These are phyloP conservation scores for Penicillium sp. DNA, from an alignment of 2,329 filamentous ascomycete species.

Conservation along the genomic window DNA sequence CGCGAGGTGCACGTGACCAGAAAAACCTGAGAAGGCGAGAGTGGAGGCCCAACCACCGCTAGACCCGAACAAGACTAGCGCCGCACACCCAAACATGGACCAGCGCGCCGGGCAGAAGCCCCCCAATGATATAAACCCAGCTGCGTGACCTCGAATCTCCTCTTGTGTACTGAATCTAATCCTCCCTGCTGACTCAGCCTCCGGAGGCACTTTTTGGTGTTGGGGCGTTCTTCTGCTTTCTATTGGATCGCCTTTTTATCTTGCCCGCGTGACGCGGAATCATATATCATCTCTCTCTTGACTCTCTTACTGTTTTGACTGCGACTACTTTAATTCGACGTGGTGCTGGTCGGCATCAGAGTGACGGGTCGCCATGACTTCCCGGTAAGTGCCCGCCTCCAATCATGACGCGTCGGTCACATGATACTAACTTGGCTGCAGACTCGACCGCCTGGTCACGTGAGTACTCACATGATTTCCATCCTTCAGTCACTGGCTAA, in stretches of 20 bases:
- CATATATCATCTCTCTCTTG: slow-evolving; percentile 15
- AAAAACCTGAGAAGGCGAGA: slow-evolving; percentile 30
- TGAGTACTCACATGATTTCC: slow-evolving; percentile 53
- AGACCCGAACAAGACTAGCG: slow-evolving; percentile 33
- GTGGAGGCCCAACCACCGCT: slow-evolving; percentile 30
- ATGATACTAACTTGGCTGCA: slow-evolving; percentile 45
- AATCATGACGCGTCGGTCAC: slow-evolving; percentile 28
- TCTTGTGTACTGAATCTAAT: slow-evolving; percentile 31
- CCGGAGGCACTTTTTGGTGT: slow-evolving; percentile 15
- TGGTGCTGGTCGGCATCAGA: slow-evolving; percentile 26
- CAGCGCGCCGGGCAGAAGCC: slow-evolving; percentile 41
- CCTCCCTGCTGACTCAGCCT: slow-evolving; percentile 27
- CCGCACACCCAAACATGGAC: slow-evolving; percentile 41
- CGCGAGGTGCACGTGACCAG: slow-evolving; percentile 22
- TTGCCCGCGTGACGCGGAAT: slow-evolving; percentile 13
- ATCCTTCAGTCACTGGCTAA: slow-evolving; percentile 27
- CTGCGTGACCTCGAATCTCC: slow-evolving; percentile 46
- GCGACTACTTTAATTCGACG: slow-evolving; percentile 10
- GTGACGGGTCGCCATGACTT: slow-evolving; percentile 42
- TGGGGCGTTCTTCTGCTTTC: slow-evolving; percentile 20
- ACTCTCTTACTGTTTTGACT: slow-evolving; percentile 11
- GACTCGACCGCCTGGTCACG: slow-evolving; percentile 85
- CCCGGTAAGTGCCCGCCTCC: slow-evolving; percentile 39
- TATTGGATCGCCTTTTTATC: slow-evolving; percentile 4
- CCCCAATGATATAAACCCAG: slow-evolving; percentile 51